Percentiles rank a stretch among this genome's conserved stretches.
Evolutionary conservation across 345 rosid species (phyloP).

Genomic region (Erodium maritimum): DNA sequence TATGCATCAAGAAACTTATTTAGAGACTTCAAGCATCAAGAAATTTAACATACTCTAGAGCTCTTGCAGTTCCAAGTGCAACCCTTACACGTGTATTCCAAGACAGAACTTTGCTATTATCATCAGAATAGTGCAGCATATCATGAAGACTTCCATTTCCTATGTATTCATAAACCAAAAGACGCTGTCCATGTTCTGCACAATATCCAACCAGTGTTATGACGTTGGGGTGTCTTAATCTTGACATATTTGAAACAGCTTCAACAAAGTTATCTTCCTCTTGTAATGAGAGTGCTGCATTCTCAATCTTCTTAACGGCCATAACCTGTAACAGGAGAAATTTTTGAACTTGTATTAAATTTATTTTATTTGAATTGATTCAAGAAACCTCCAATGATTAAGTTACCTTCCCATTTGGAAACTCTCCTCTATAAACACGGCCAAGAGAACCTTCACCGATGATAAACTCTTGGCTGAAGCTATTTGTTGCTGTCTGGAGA

Average conservation of each 20-base stretch:
- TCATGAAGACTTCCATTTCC: constrained; percentile 76
- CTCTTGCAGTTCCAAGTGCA: constrained; percentile 92
- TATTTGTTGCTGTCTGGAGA: constrained; percentile 82
- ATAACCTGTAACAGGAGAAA: constrained; percentile 36
- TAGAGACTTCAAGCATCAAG: neutral
- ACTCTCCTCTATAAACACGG: constrained; percentile 90
- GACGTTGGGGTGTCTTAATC: constrained; percentile 85
- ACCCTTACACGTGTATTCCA: constrained; percentile 98
- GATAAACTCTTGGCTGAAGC: constrained; percentile 85
- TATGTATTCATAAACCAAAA: constrained; percentile 66
- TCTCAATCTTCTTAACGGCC: constrained; percentile 95
- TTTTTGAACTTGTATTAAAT: too few species aligned
- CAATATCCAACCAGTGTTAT: constrained; percentile 80
- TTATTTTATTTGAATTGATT: too few species aligned
- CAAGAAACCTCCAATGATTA: neutral
- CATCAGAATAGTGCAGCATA: constrained; percentile 70
- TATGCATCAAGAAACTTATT: neutral
- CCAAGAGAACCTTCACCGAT: constrained; percentile 98
- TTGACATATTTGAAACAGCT: constrained; percentile 88
- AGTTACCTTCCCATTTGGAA: constrained; percentile 76
- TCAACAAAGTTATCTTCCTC: constrained; percentile 91
- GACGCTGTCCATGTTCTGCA: constrained; percentile 94
- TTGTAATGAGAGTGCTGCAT: constrained; percentile 73
- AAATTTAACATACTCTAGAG: constrained; percentile 74
- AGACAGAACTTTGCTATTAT: constrained; percentile 47